Evolutionary conservation across 371 early-diverging fungal species (phyloP), one percentile per base, ranked within the genome.

Genomic region (Mortierella sp.): DNA sequence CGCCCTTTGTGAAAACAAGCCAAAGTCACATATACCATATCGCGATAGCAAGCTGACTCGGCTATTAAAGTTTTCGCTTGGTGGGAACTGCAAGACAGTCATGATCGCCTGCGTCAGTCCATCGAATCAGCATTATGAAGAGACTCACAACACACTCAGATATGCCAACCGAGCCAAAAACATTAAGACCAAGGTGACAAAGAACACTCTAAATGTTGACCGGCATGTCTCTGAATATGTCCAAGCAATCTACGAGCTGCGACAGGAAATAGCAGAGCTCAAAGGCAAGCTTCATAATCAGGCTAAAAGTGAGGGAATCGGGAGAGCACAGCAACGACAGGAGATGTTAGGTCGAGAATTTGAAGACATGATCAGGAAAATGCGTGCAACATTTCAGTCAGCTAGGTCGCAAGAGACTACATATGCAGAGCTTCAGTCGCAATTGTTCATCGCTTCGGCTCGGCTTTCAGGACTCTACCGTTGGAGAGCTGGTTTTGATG

Each of bases 11-110:
- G 92, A 90, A 54, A 85, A 87, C 29, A 82, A 77, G 47, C 86
- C 86, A 45, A 89, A 86, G 61, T 75, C 79, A 19, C 91, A 92
- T 80, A 87, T 96, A 23, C 94, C 94, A 28, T 97, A 93, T 74
- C 88, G 98, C 63, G 96, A 97, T 76, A 92, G 92, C 34, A 97
- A 98, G 67, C 86, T 94, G 29, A 98, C 97, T 1, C 84, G 97
- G 13, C 80, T 97, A 51, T 85, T 98, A 26, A 95, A 98, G 82
- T 89, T 91, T 62, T 93, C 95, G 12, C 85, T 96, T 47, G 93
- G 93, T 42, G 95, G 95, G 66, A 90, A 93, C 71, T 93, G 96
- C 80, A 89, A 91, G 54, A 91, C 93, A 7, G 92, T 95, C 32
- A 96, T 96, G 95, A 94, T 96, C 60, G 94, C 93, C 17, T 95